Base-by-base conservation (phyloP, 495 filamentous ascomycete genomes). In the Penicillium desertorum region DNA sequence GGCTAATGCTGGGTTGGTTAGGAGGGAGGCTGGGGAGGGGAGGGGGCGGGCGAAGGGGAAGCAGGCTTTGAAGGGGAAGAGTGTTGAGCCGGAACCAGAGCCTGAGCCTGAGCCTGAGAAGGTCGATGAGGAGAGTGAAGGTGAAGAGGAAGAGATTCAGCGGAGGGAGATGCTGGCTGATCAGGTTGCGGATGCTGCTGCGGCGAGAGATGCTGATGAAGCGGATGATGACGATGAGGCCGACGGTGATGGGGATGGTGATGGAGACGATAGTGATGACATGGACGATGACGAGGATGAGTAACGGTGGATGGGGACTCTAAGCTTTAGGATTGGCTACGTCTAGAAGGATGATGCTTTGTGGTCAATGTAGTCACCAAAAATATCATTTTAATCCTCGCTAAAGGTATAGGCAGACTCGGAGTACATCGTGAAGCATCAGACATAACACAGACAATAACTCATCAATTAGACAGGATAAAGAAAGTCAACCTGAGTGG, bases 61-160 rank as follows among this genome's bases (percentile, higher is more conserved):
- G 58, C 57, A 29, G 5, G 48, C 25, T 44, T 45, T 51, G 58
- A 66, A 54, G 45, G 52, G 45, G 16, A 61, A 62, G 46, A 44
- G 30, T 61, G 65, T 69, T 57, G 64, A 34, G 43, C 54, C 62
- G 50, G 61, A 64, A 34, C 36, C 36, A 0, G 36, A 39, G 7
- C 36, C 5, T 0, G 54, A 56, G 11, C 53, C 36, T 20, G 61
- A 47, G 48, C 41, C 54, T 11, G 66, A 55, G 39, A 48, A 54
- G 20, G 19, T 53, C n/a, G 54, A 43, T 16, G 58, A 60, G 42
- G 44, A 75, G 54, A 70, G 71, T 63, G 69, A 76, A 58, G 64
- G 73, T 5, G 69, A 75, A 54, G 72, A 74, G 65, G 68, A 72
- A 54, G 71, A 64, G 47, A 66, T 69, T 43, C 62, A 73, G 57